Base-by-base conservation (phyloP, 148 eudicot species). In the Fagopyrum homotropicum region DNA sequence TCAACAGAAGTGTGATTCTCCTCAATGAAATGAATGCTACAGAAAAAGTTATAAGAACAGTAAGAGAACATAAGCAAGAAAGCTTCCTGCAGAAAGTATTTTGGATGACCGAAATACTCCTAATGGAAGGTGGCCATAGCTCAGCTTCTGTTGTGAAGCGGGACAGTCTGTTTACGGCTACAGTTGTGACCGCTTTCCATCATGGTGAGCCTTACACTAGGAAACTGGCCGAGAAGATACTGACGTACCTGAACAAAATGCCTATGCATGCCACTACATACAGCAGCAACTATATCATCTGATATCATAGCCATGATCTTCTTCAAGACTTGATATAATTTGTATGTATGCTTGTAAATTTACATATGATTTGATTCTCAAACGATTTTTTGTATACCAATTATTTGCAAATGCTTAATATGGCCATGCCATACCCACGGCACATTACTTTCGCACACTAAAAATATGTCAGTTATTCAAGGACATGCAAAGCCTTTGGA, bases 171-270 rank as follows among this genome's bases (percentile, higher is more conserved):
- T 80, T 92, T n/a, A 80, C 85, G 49, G 81, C 87, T 19, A 72
- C 85, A 49, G 83, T 92, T 76, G 85, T 89, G 76, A 86, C 77
- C 74, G 91, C 93, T 81, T 87, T 88, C 72, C 91, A 88, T 76
- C 93, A 89, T 47, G 91, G 96, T 8, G 93, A 92, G 75, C 80
- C 84, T 30, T 81, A 77, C 45, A 92, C 89, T 19, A 86, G 89
- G 81, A 81, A 89, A 79, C 86, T 85, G 84, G 96, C 98, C 4
- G 96, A 92, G 75, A 92, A 83, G 79, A 90, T 92, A 59, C 84
- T 92, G 75, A 80, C 82, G 79, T 83, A 81, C 78, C 80, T 92
- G 77, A 85, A 90, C 68, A 86, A 86, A 75, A 83, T 89, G 87
- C 93, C 96, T 1, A 84, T 79, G 74, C 72, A 75, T 68, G 80